Evolutionary conservation across 305 asterid species (phyloP).

Genomic region (Fraxinus angustifolia): DNA sequence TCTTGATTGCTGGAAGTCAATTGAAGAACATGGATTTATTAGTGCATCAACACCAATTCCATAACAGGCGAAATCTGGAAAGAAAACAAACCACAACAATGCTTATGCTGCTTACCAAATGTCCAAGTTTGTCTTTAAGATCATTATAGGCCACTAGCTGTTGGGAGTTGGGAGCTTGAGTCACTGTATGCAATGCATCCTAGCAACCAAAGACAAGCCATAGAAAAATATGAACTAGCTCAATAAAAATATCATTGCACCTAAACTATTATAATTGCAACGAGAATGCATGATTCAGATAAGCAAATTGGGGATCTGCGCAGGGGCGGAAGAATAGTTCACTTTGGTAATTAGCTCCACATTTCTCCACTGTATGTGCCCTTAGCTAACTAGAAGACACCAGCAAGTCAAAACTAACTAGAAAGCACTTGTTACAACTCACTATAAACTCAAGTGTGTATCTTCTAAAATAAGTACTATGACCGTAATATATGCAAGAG

Average conservation of each 20-base stretch:
- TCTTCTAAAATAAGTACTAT: neutral
- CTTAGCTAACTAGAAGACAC: neutral
- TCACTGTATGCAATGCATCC: conserved; percentile 27
- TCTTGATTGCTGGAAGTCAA: conserved; percentile 52
- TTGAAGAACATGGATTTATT: neutral
- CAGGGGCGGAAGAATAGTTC: neutral
- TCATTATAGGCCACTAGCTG: conserved; percentile 52
- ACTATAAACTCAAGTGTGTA: neutral
- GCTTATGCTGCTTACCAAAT: conserved; percentile 44
- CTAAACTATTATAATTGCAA: neutral
- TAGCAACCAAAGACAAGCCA: conserved; percentile 28
- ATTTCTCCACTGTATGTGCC: neutral
- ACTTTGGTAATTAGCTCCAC: neutral
- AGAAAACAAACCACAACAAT: neutral
- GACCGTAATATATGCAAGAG: neutral
- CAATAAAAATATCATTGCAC: conserved; percentile 1
- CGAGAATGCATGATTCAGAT: neutral
- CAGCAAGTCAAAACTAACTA: neutral
- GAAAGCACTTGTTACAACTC: neutral
- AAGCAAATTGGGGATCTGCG: neutral
- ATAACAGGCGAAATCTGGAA: neutral
- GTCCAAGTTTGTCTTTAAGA: conserved; percentile 45
- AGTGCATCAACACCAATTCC: conserved; percentile 3
- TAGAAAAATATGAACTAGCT: neutral
- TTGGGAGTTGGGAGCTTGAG: conserved; percentile 41